Base-by-base conservation (phyloP, 441 rosid genomes). In the Adansonia gregorii region DNA sequence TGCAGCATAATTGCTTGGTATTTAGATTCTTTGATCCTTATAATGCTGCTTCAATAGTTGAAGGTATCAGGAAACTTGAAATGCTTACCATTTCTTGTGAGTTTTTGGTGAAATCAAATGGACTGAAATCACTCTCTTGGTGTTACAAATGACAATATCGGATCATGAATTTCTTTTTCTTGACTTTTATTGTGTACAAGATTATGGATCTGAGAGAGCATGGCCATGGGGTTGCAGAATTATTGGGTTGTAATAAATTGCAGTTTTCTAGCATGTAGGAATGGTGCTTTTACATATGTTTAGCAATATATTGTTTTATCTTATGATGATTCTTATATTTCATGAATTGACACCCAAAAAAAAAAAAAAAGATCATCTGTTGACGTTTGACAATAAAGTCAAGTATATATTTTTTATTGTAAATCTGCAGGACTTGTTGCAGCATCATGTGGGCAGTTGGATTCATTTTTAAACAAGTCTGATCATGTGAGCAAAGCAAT, bases 381-480 rank as follows among this genome's bases (percentile, higher is more conserved):
- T 67, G 9, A 67, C 14, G 61, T 51, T 46, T 70, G 60, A 10
- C 54, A 20, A 24, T 67, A 11, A 46, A 67, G 19, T 73, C 65
- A 6, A 41, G 45, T 41, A 10, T 20, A 46, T 46, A 19, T 5
- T 46, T 66, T 68, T 35, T 35, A 4, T 59, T 68, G 56, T 71
- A 75, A 69, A 22, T 59, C 20, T 69, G 73, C 90, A 95, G 99
- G 99, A 69, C 91, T 95, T 15, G 83, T 93, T 64, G 95, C 94
- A 67, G 98, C 99, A 78, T 88, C 99, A 24, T 87, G 92, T 59
- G 97, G 92, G 72, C 91, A 91, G 51, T 75, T 90, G 76, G 97
- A 95, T 39, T 49, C 82, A 48, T 77, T 86, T 56, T 15, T 88
- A 71, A 83, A 82, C 61, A 86, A 82, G 77, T 17, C 78, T 61